These are phyloP conservation scores for Fulvia fulva DNA, from an alignment of 2,329 filamentous ascomycete genomes.

Conservation along the genomic window DNA sequence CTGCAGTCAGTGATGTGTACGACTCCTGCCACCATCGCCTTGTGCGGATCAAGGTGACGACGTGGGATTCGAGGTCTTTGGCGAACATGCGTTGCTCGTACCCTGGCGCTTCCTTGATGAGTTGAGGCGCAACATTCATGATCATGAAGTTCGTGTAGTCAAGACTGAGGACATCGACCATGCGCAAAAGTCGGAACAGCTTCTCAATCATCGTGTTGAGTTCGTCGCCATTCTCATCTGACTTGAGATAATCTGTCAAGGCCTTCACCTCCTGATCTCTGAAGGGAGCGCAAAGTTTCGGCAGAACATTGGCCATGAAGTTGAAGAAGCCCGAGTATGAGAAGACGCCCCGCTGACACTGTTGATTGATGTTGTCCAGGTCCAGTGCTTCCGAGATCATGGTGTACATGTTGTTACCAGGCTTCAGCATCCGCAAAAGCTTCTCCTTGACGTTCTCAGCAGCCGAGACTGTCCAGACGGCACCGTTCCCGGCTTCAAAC, in stretches of 20 bases:
- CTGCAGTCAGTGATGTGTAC: slow-evolving; percentile 60
- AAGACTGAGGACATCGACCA: slow-evolving; percentile 72
- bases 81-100: slow-evolving; percentile 73
- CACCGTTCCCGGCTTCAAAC: slow-evolving; percentile 61
- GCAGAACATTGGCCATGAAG: slow-evolving; percentile 70
- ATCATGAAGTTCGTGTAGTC: slow-evolving; percentile 76
- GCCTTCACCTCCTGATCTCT: slow-evolving; percentile 72
- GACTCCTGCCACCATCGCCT: slow-evolving; percentile 64
- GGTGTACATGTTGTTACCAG: slow-evolving; percentile 68
- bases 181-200: slow-evolving; percentile 68
- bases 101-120: slow-evolving; percentile 65
- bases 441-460: slow-evolving; percentile 68
- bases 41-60: slow-evolving; percentile 56
- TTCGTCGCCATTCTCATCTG: slow-evolving; percentile 35
- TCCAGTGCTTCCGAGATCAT: slow-evolving; percentile 74
- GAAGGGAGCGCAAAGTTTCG: slow-evolving; percentile 75
- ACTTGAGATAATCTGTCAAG: slow-evolving; percentile 55
- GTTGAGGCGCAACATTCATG: slow-evolving; percentile 64
- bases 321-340: slow-evolving; percentile 77
- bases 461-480: slow-evolving; percentile 66
- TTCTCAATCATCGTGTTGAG: slow-evolving; percentile 67
- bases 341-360: slow-evolving; percentile 68
- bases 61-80: slow-evolving; percentile 57
- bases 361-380: slow-evolving; percentile 63
- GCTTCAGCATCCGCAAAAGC: slow-evolving; percentile 66